These are phyloP conservation scores for Chrysoporthe deuterocubensis DNA, from an alignment of 2,329 filamentous ascomycete species.

Conservation along the genomic window DNA sequence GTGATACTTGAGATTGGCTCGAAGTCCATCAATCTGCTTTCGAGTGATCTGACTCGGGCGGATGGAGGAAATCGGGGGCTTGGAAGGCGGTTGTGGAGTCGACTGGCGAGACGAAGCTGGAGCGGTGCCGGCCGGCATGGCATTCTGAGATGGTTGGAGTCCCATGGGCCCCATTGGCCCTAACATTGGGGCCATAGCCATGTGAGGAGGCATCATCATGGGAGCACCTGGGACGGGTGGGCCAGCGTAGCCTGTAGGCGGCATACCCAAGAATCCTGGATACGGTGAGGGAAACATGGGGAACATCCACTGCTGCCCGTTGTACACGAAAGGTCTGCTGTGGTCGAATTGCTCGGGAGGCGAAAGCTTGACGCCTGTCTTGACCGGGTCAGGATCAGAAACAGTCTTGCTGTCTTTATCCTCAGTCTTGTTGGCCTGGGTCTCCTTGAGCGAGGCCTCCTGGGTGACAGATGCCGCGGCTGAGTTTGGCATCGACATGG, in stretches of 20 bases:
- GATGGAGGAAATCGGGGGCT: conserved; percentile 61
- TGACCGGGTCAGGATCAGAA: conserved; percentile 34
- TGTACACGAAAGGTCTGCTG: conserved; percentile 48
- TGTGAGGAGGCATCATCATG: conserved; percentile 33
- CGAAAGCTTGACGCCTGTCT: conserved; percentile 41
- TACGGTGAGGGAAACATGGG: conserved; percentile 34
- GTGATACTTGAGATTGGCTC: conserved; percentile 56
- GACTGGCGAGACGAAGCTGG: conserved; percentile 30
- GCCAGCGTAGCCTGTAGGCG: conserved; percentile 28
- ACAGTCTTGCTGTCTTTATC: conserved; percentile 29
- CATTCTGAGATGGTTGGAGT: conserved; percentile 10
- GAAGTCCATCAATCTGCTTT: conserved; percentile 59
- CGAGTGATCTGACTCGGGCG: conserved; percentile 64
- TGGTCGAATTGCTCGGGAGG: conserved; percentile 52
- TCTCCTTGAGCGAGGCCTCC: conserved; percentile 31
- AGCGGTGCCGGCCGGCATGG: conserved; percentile 15
- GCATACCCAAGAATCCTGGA: conserved; percentile 31
- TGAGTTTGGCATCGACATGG: conserved; percentile 24
- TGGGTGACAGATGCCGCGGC: conserved; percentile 18
- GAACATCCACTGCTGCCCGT: conserved; percentile 51
- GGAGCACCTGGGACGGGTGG: conserved; percentile 24
- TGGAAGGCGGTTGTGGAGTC: conserved; percentile 34
- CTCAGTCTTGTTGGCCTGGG: conserved; percentile 39
- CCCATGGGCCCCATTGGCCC: conserved; percentile 19
- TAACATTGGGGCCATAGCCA: conserved; percentile 32